Evolutionary conservation across 257 asterid species (phyloP).

Genomic region (Salvia miltiorrhiza): DNA sequence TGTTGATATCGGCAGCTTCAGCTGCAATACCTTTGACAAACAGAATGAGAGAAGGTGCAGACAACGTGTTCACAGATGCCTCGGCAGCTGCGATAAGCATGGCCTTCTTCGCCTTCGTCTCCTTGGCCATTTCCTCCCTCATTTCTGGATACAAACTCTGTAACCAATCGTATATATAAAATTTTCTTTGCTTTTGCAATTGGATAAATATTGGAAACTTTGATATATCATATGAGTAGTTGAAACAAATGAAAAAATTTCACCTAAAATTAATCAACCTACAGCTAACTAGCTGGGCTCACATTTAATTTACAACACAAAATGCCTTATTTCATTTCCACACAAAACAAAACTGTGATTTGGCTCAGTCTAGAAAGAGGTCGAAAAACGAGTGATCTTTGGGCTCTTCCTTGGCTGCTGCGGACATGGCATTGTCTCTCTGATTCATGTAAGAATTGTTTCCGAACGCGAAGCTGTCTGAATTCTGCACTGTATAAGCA

Average conservation of each 20-base stretch:
- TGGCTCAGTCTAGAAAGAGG: conserved; percentile 49
- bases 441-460: conserved; percentile 38
- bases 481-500: conserved; percentile 59
- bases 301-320: conserved; percentile 23
- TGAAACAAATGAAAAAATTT: conserved; percentile 35
- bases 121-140: conserved; percentile 55
- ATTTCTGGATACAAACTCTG: conserved; percentile 79
- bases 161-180: conserved; percentile 55
- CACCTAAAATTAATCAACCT: conserved; percentile 9
- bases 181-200: not conserved
- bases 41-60: conserved; percentile 62
- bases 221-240: not conserved
- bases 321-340: not conserved
- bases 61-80: conserved; percentile 66
- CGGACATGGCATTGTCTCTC: conserved; percentile 25
- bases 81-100: conserved; percentile 63
- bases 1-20: conserved; percentile 77
- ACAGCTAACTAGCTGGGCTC: not conserved
- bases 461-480: conserved; percentile 35
- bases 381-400: conserved; percentile 62
- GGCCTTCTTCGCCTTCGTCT: conserved; percentile 62
- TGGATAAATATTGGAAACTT: not conserved
- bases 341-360: not conserved
- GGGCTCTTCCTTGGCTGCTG: conserved; percentile 76
- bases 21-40: conserved; percentile 81